Evolutionary conservation across 495 filamentous ascomycete species (phyloP).

Genomic region (Neurospora cerealis): DNA sequence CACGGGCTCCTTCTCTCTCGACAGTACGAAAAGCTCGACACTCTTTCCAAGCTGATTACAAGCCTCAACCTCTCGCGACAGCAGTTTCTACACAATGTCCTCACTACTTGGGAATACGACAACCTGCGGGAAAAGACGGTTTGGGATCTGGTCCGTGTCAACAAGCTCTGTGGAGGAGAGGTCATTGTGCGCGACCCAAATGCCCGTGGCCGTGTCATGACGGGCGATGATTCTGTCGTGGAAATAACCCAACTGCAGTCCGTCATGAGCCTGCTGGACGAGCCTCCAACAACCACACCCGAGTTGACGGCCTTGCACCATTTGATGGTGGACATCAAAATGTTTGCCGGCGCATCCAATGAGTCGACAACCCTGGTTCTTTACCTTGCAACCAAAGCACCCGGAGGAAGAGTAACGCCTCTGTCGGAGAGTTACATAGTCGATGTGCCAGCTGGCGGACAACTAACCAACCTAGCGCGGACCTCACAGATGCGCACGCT

Average conservation of each 20-base stretch:
- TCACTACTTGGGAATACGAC: conserved; percentile 74
- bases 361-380: conserved; percentile 67
- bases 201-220: conserved; percentile 74
- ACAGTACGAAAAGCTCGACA: conserved; percentile 71
- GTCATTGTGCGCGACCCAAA: conserved; percentile 87
- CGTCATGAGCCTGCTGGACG: conserved; percentile 87
- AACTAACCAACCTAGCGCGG: conserved; percentile 47
- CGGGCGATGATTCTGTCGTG: conserved; percentile 84
- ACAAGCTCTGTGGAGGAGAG: conserved; percentile 84
- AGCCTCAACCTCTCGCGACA: conserved; percentile 72
- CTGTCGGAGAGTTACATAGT: conserved; percentile 77
- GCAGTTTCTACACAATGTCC: conserved; percentile 85
- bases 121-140: conserved; percentile 73
- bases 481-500: conserved; percentile 67
- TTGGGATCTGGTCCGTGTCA: conserved; percentile 89
- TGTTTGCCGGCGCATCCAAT: conserved; percentile 60
- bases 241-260: conserved; percentile 87
- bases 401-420: conserved; percentile 48
- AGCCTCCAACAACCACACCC: conserved; percentile 51
- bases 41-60: conserved; percentile 67
- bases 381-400: conserved; percentile 63
- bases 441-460: conserved; percentile 65
- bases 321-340: conserved; percentile 72
- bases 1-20: conserved; percentile 82
- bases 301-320: conserved; percentile 75